These are phyloP conservation scores for Aeschynomene evenia DNA, from an alignment of 306 rosid species.

Conservation along the genomic window DNA sequence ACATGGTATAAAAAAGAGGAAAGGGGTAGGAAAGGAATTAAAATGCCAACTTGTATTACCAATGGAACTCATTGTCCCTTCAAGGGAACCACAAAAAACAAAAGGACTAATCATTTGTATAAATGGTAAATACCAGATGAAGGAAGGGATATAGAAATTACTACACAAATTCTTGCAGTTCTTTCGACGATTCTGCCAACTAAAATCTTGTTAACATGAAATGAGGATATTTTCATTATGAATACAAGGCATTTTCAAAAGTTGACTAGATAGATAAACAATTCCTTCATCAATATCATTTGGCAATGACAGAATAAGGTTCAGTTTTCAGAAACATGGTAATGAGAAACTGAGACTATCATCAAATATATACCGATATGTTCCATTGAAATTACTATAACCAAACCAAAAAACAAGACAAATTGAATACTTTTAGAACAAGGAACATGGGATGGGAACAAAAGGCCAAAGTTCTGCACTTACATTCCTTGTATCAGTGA, in stretches of 20 bases:
- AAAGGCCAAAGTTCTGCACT: slow-evolving; percentile 38
- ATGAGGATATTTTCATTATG: neutral
- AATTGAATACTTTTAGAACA: slow-evolving; percentile 11
- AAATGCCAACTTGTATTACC: neutral
- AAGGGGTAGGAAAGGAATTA: neutral
- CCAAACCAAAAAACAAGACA: slow-evolving; percentile 1
- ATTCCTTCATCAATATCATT: neutral
- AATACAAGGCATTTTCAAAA: neutral
- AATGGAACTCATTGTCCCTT: slow-evolving; percentile 1
- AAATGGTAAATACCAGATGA: neutral
- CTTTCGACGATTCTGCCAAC: neutral
- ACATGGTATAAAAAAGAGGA: neutral
- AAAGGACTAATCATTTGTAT: neutral
- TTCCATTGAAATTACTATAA: slow-evolving; percentile 11
- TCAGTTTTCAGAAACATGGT: slow-evolving; percentile 11
- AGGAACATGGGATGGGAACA: slow-evolving; percentile 22
- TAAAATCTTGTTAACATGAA: neutral
- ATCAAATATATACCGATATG: slow-evolving; percentile 19
- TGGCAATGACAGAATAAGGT: neutral
- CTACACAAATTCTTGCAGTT: neutral
- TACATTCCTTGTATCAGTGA: slow-evolving; percentile 65
- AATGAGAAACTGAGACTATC: too few species aligned
- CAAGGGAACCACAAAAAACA: slow-evolving; percentile 2
- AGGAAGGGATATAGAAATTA: neutral
- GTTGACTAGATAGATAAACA: slow-evolving; percentile 19